Evolutionary conservation across 768 basidiomycete genomes (phyloP).

Genomic region (Xanthoconium stramineum): DNA sequence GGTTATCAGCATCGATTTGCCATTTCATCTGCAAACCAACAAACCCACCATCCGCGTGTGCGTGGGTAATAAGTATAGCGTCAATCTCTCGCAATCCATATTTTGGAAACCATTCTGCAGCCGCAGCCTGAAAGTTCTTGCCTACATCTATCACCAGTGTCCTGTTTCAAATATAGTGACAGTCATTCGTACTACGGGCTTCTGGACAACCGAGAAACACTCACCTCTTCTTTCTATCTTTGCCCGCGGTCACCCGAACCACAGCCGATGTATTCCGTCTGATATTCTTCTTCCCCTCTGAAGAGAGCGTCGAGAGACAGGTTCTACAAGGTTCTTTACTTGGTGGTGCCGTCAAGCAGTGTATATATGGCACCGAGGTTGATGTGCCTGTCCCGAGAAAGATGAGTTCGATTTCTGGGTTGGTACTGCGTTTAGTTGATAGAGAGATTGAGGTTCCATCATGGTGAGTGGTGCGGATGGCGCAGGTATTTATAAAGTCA

Average conservation of each 20-base stretch:
- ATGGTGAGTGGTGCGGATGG: not conserved
- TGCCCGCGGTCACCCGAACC: slow-evolving; percentile 42
- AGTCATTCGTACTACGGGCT: slow-evolving; percentile 1
- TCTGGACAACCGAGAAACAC: slow-evolving; percentile 19
- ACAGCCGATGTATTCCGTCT: slow-evolving; percentile 80
- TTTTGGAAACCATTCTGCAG: slow-evolving; percentile 61
- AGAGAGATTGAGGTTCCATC: not conserved
- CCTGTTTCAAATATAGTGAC: slow-evolving; percentile 33
- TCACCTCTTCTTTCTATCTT: slow-evolving; percentile 46
- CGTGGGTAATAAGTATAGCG: slow-evolving; percentile 80
- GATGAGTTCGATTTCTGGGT: slow-evolving; percentile 54
- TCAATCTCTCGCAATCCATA: slow-evolving; percentile 71
- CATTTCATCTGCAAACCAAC: not conserved
- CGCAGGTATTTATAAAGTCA: not conserved
- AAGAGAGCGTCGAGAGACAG: slow-evolving; percentile 62
- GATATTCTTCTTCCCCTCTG: slow-evolving; percentile 78
- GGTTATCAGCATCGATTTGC: slow-evolving; percentile 1
- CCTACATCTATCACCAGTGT: slow-evolving; percentile 83
- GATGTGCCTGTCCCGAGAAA: slow-evolving; percentile 86
- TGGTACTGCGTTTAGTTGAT: not conserved
- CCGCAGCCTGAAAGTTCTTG: slow-evolving; percentile 70
- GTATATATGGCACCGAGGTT: slow-evolving; percentile 61
- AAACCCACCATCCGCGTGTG: slow-evolving; percentile 71
- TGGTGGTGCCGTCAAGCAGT: slow-evolving; percentile 72
- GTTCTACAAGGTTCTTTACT: slow-evolving; percentile 52